Evolutionary conservation across 345 rosid genomes (phyloP), one percentile per base, ranked within the genome.

Genomic region (Eucalyptus cloeziana): DNA sequence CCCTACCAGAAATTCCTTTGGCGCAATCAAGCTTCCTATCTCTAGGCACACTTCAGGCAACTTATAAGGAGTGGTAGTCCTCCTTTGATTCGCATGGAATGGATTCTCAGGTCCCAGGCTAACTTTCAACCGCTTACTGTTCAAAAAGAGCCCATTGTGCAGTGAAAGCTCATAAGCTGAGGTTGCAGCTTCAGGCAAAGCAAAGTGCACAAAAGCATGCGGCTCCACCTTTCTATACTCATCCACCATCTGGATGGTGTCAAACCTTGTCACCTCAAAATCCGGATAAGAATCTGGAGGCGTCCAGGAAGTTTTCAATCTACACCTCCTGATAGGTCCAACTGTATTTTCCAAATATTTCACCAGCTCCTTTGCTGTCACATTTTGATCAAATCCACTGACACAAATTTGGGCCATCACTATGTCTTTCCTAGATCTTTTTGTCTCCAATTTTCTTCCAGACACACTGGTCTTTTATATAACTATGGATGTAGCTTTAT

Each of bases 191-290:
- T 90, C 90, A 45, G 97, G 89, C 25, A 33, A 47, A 33, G 96
- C 95, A 91, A 97, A 97, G 94, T 97, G 99, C 56, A 96, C 97
- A 91, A 96, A 97, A 4, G 99, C 99, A 89, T 95, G 98, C 13
- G 98, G 99, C 91, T 91, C 96, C 87, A 96, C 97, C 91, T 92
- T 94, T 91, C 87, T 92, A 90, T 93, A 95, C 9, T 87, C 91
- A 85, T 93, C 92, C 31, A 88, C 69, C 87, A 49, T 85, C 67
- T 4, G 87, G 56, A 93, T 91, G 51, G 24, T 76, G 27, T 92
- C 85, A 47, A 90, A 64, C 8, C 37, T 89, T 0, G 79, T 25
- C 85, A 94, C 91, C 86, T 90, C 92, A 87, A 94, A 97, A 86
- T 95, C 89, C 5, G 98, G 99, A 91, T 94, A 95, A 37, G 97